Evolutionary conservation across 345 rosid genomes (phyloP).

Genomic region (Eucalyptus marginata): DNA sequence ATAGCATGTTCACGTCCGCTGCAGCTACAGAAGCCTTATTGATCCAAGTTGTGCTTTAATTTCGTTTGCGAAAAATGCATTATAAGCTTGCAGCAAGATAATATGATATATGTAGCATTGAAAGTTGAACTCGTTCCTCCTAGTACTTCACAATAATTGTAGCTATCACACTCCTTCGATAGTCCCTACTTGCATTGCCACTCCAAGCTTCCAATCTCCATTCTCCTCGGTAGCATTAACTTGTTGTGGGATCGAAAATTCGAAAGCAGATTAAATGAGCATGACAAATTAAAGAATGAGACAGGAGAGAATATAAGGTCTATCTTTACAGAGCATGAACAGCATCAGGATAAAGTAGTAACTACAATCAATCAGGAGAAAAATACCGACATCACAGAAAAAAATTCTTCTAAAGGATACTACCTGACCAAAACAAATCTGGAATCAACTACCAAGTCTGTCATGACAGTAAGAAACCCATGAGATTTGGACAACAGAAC

Average conservation of each 20-base stretch:
- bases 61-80: not conserved
- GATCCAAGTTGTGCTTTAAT: not conserved
- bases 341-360: not conserved
- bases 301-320: not conserved
- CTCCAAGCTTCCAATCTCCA: not conserved
- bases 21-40: not conserved
- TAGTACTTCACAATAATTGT: not conserved
- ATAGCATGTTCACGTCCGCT: not conserved
- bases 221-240: not conserved
- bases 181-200: not conserved
- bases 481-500: not conserved
- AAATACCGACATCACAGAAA: not conserved
- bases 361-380: not conserved
- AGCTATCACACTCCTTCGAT: not conserved
- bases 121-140: not conserved
- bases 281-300: not conserved
- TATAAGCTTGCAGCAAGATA: not conserved
- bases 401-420: not conserved
- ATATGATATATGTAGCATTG: not conserved
- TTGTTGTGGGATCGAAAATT: not conserved
- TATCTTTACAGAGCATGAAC: not conserved
- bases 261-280: not conserved
- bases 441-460: not conserved
- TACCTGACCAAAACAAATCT: not conserved
- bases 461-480: not conserved